A percentile compares a stretch with the other conserved stretches of the same genome.
phyloP scores from a whole-genome alignment of 148 eudicot species.

The Rhododendron kiyosumense region DNA sequence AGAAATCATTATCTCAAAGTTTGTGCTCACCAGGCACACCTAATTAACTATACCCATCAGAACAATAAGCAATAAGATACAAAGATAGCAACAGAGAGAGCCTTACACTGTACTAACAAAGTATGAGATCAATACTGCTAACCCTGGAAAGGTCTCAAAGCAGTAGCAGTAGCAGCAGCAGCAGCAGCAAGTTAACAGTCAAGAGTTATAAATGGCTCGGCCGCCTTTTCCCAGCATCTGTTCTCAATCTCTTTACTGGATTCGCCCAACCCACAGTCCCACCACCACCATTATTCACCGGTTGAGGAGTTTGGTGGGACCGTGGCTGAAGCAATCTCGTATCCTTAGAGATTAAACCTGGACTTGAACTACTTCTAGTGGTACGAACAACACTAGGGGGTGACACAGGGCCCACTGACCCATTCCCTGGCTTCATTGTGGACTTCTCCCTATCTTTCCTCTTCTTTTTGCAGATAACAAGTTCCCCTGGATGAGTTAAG shows the following conservation, averaged over 20 bases:
- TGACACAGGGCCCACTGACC: constrained; percentile 67
- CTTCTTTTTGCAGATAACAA: constrained; percentile 89
- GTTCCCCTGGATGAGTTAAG: constrained; percentile 83
- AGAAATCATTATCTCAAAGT: not conserved
- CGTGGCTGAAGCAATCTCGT: constrained; percentile 30
- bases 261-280: constrained; percentile 74
- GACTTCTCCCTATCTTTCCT: constrained; percentile 87
- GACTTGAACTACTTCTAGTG: constrained; percentile 47
- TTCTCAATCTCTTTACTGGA: constrained; percentile 81
- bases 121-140: constrained; percentile 21
- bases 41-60: constrained; percentile 6
- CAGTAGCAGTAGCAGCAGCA: not conserved
- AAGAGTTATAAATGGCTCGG: constrained; percentile 63
- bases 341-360: constrained; percentile 13
- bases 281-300: constrained; percentile 36
- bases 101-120: constrained; percentile 6
- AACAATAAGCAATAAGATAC: not conserved
- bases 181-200: not conserved
- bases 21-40: constrained; percentile 5
- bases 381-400: constrained; percentile 60
- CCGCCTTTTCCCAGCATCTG: constrained; percentile 75
- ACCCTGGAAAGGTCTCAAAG: constrained; percentile 14
- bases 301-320: constrained; percentile 41
- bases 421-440: constrained; percentile 39
- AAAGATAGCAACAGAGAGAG: not conserved